Base-by-base conservation (phyloP, 2,329 filamentous ascomycete genomes). In the Lasiodiplodia hormozganensis region DNA sequence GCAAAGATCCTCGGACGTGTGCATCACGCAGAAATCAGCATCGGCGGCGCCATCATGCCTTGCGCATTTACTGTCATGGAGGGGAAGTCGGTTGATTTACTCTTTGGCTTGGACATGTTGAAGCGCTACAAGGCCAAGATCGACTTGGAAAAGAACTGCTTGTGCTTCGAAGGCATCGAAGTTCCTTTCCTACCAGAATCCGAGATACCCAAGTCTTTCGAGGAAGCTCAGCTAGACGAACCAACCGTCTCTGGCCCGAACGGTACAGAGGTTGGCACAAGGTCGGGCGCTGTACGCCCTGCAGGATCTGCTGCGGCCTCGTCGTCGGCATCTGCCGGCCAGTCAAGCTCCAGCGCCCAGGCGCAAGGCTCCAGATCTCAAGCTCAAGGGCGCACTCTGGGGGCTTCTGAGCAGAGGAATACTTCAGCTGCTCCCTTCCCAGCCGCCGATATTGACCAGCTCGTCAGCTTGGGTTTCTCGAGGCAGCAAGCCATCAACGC, bases 11-110 rank as follows among this genome's bases (percentile, higher is more conserved):
- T 99, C 23, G 96, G 96, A 38, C 92, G 96, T 65, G 96, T 99
- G 3, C 96, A 99, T 80, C 93, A 93, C 25, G 96, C 96, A 11
- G 93, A 95, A 80, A 96, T 99, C 80, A 95, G 93, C 80, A 96
- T 99, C 73, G 96, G 95, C 65, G 89, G 87, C 52, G 88, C 95
- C 70, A 94, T 93, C 77, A 85, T 99, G 73, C 91, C 95, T 2
- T 98, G 94, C 82, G 96, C 94, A 69, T 99, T 99, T 80, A 99
- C 96, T 3, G 96, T 99, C 76, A 99, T 99, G 96, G 96, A 99
- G 82, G 96, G 96, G 72, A 99, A 98, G 81, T 90, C 93, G 65
- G 96, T 99, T 28, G 96, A 98, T 78, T 85, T 99, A 21, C 87
- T 99, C 2, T 88, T 99, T 14, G 96, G 96, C 3, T 84, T 99